Evolutionary conservation across 1,139 yeast genomes (phyloP), one percentile per base, ranked within the genome.

Genomic region (Lodderomyces theae): DNA sequence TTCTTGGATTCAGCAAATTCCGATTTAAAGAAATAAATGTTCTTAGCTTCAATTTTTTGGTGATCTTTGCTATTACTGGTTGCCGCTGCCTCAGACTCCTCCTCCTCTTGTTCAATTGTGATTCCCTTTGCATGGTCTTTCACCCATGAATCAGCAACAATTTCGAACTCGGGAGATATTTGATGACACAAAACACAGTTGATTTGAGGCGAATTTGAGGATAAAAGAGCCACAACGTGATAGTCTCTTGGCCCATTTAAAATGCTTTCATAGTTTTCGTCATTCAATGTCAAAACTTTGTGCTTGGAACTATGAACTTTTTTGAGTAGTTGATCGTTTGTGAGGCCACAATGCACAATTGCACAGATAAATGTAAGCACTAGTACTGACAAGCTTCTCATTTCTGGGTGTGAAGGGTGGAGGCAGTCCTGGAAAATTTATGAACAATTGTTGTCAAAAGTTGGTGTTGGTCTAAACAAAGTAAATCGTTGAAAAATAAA

Each of bases 131-230:
- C 71, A 57, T 72, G 66, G 51, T 66, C 65, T 45, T 63, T 56
- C 53, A 74, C 82, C 56, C 90, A 84, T 29, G 77, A 64, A 22
- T 81, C 82, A 37, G 89, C 71, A 37, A 70, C 69, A 17, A 74
- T 66, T 28, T 64, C 64, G 55, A 64, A 87, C 38, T 77, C 79
- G 1, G 97, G 95, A 29, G 76, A 79, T 52, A 86, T 74, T 38
- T 82, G 80, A 19, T 67, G 54, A 71, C 99, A 92, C 45, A 87
- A 70, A 2, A 72, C 70, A 65, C 98, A 92, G 26, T 87, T 87
- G 57, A 88, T 76, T 51, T 79, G 80, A 0, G 87, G 70, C 29
- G 81, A 74, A 13, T 82, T 77, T 2, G 97, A 89, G 0, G 97
- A 86, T 51, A 92, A 65, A 41, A 85, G 70, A 33, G 82, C 61